A percentile compares a stretch with the other conserved stretches of the same genome.
These are phyloP conservation scores for Powellomyces hirtus DNA, from an alignment of 192 early-diverging fungal species.

Conservation along the genomic window DNA sequence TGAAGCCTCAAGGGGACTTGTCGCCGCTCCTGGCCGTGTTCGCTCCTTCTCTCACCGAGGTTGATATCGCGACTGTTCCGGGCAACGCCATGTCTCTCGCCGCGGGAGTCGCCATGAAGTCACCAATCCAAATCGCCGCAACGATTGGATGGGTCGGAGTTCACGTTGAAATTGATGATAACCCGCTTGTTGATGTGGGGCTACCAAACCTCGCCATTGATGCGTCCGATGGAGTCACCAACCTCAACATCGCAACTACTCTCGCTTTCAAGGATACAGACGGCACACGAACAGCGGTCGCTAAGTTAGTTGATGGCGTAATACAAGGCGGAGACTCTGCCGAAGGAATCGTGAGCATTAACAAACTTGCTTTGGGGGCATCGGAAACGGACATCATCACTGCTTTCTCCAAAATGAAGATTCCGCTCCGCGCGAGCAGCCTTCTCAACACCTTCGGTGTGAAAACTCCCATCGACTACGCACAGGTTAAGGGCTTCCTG, in stretches of 20 bases:
- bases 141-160: conserved; percentile 17
- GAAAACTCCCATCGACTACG: neutral
- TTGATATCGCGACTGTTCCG: neutral
- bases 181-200: conserved; percentile 3
- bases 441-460: neutral
- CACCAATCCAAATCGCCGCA: neutral
- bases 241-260: neutral
- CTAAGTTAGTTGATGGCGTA: neutral
- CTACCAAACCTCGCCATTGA: neutral
- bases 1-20: neutral
- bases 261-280: conserved; percentile 1
- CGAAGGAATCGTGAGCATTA: neutral
- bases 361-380: neutral
- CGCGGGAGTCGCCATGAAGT: conserved; percentile 1
- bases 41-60: neutral
- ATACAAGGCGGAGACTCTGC: neutral
- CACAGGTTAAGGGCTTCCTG: neutral
- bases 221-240: neutral
- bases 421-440: neutral
- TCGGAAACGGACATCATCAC: neutral
- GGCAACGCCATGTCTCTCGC: conserved; percentile 1
- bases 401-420: neutral
- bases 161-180: conserved; percentile 7
- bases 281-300: neutral
- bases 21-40: neutral